A percentile compares a stretch with the other conserved stretches of the same genome.
These are phyloP conservation scores for Irpex sp. DNA, from an alignment of 1,284 basidiomycete species.

Conservation along the genomic window DNA sequence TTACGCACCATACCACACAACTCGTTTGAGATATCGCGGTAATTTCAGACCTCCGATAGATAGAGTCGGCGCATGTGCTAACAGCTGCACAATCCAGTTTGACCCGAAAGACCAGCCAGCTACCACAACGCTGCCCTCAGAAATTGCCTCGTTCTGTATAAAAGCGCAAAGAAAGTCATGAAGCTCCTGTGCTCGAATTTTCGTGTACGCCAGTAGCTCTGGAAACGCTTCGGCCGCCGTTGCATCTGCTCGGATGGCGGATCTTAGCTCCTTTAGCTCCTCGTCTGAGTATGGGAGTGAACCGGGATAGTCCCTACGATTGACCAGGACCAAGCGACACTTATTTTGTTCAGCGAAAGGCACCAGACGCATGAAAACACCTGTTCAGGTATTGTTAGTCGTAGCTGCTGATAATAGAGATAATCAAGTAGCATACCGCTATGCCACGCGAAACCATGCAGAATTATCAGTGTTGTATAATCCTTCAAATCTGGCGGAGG, in stretches of 20 bases:
- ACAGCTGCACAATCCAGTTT: slow-evolving; percentile 15
- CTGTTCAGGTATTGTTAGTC: slow-evolving; percentile 1
- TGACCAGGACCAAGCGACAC: slow-evolving; percentile 23
- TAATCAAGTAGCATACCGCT: neutral
- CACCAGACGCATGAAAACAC: slow-evolving; percentile 10
- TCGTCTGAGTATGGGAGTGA: slow-evolving; percentile 21
- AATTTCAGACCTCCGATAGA: slow-evolving; percentile 5
- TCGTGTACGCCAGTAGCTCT: slow-evolving; percentile 14
- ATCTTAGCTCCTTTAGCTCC: slow-evolving; percentile 14
- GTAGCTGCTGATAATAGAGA: neutral
- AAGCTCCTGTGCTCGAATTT: slow-evolving; percentile 13
- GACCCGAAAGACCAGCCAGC: slow-evolving; percentile 22
- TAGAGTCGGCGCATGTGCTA: slow-evolving; percentile 15
- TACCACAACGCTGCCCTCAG: slow-evolving; percentile 10
- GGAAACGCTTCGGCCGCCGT: slow-evolving; percentile 5
- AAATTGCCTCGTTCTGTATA: slow-evolving; percentile 12
- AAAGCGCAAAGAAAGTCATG: slow-evolving; percentile 12
- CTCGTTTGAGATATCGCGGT: slow-evolving; percentile 9
- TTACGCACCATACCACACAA: slow-evolving; percentile 1
- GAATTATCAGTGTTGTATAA: slow-evolving; percentile 10
- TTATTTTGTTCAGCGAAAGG: slow-evolving; percentile 18
- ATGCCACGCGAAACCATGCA: slow-evolving; percentile 11
- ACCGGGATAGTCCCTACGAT: slow-evolving; percentile 28
- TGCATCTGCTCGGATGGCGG: neutral
- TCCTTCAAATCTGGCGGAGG: slow-evolving; percentile 21